phyloP scores from a whole-genome alignment of 345 rosid species.

The Lepidium aucheri region DNA sequence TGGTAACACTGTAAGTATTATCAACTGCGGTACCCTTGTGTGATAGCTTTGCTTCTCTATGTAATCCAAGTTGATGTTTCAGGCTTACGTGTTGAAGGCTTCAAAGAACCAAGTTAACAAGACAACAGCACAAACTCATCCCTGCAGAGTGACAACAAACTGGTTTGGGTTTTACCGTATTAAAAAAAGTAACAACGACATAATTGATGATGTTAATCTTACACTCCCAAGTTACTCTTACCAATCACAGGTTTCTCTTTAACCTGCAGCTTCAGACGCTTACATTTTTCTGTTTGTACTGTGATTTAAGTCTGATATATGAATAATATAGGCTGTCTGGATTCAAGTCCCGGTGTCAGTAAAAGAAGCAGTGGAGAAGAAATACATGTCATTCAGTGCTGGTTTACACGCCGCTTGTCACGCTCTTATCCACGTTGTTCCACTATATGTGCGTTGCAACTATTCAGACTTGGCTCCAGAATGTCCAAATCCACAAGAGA shows the following conservation, averaged over 20 bases:
- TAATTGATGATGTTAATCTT: constrained; percentile 49
- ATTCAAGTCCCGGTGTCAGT: constrained; percentile 59
- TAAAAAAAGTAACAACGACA: constrained; percentile 39
- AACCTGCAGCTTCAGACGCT: background rate
- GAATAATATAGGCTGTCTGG: constrained; percentile 73
- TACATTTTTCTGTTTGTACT: background rate
- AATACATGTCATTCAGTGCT: constrained; percentile 37
- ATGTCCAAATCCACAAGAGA: constrained; percentile 63
- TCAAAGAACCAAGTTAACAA: constrained; percentile 32
- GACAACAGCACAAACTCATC: constrained; percentile 71
- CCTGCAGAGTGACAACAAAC: constrained; percentile 69
- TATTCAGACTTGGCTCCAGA: constrained; percentile 87
- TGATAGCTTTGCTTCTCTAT: background rate
- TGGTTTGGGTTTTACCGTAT: constrained; percentile 74
- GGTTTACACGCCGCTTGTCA: constrained; percentile 97
- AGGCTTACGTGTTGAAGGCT: constrained; percentile 55
- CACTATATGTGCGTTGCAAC: constrained; percentile 71
- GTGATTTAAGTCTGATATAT: background rate
- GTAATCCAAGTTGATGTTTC: background rate
- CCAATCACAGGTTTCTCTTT: constrained; percentile 59
- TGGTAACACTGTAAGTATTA: constrained; percentile 57
- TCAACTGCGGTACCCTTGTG: constrained; percentile 1
- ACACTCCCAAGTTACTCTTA: constrained; percentile 72
- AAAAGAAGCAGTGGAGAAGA: constrained; percentile 39
- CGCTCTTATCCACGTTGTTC: constrained; percentile 77